Evolutionary conservation across 805 yeast species (phyloP).

Genomic region (Starmerella floricola): DNA sequence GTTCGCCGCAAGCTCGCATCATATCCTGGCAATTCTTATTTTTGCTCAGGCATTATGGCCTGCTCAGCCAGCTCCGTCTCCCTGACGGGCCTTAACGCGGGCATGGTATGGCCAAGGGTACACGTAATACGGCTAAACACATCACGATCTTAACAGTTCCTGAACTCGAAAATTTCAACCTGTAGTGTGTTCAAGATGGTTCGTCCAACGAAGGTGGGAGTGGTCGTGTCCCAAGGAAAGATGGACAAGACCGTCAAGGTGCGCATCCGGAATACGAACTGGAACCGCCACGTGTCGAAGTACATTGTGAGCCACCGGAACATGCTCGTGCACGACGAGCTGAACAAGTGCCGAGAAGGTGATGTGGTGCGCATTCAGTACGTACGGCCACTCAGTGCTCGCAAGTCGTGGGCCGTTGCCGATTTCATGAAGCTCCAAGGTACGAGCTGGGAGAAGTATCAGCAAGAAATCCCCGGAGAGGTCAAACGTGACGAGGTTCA

Average conservation of each 20-base stretch:
- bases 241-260: constrained; percentile 94
- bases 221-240: constrained; percentile 90
- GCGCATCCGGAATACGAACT: constrained; percentile 64
- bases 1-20: too few species aligned
- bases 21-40: too few species aligned
- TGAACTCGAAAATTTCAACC: neutral
- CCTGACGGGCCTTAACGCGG: too few species aligned
- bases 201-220: constrained; percentile 79
- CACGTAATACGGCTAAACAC: too few species aligned
- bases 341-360: constrained; percentile 82
- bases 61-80: too few species aligned
- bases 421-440: constrained; percentile 83
- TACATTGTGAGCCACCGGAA: constrained; percentile 69
- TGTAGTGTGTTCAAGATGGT: constrained; percentile 44
- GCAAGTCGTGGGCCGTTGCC: constrained; percentile 80
- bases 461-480: constrained; percentile 53
- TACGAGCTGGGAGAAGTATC: constrained; percentile 76
- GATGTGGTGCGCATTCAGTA: constrained; percentile 84
- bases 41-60: too few species aligned
- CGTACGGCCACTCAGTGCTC: constrained; percentile 68
- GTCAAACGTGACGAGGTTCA: constrained; percentile 55
- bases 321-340: constrained; percentile 87
- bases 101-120: too few species aligned
- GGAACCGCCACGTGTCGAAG: constrained; percentile 41
- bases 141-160: neutral